These are phyloP conservation scores for Fraxinus ornus DNA, from an alignment of 305 asterid genomes.

Conservation along the genomic window DNA sequence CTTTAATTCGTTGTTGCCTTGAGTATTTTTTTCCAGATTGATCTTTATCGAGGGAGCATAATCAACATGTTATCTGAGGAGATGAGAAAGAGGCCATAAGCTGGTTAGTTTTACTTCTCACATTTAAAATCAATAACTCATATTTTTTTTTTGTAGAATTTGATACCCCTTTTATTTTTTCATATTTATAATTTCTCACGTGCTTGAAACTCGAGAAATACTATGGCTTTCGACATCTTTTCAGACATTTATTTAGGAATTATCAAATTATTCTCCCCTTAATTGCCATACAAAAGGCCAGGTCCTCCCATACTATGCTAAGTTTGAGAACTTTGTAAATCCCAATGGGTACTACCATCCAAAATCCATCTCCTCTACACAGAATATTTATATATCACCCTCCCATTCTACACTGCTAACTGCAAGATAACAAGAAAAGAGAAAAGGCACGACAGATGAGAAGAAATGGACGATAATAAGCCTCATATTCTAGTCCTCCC, in stretches of 20 bases:
- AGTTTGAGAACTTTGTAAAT: background rate
- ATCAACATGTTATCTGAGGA: background rate
- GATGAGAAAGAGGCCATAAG: background rate
- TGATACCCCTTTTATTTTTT: background rate
- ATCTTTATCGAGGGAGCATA: background rate
- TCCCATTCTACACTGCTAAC: background rate
- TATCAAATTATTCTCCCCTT: background rate
- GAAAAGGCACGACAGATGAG: background rate
- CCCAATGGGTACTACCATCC: background rate
- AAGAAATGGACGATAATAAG: slow-evolving; percentile 17
- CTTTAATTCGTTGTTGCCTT: background rate
- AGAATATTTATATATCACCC: background rate
- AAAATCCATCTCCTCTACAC: background rate
- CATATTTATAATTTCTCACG: background rate
- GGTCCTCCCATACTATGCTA: background rate
- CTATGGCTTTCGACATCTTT: background rate
- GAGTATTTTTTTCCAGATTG: background rate
- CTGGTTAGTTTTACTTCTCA: background rate
- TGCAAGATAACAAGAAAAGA: background rate
- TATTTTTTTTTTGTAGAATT: too few relatives aligned
- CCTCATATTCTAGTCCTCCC: slow-evolving; percentile 34
- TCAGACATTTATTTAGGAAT: background rate
- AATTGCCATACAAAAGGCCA: background rate
- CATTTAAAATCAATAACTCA: background rate
- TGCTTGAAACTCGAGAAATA: background rate